Conservation (phyloP, 2,329 filamentous ascomycete species). For the Fusarium marasasianum region DNA sequence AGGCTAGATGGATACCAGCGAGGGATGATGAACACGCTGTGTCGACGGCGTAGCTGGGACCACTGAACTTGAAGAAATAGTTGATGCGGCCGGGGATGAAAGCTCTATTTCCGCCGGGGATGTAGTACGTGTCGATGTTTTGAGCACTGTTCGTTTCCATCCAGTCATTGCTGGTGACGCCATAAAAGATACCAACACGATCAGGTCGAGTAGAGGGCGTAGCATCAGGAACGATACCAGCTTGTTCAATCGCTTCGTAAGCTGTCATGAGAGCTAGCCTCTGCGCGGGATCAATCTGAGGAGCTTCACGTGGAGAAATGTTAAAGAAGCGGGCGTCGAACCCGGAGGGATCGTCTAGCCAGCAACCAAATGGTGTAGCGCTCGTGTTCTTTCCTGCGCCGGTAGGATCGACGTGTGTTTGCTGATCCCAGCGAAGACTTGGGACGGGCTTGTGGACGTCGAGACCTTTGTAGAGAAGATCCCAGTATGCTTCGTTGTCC, state of each 20-base stretch:
- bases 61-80: slow-evolving; percentile 81
- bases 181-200: slow-evolving; percentile 78
- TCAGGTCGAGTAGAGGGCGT: slow-evolving; percentile 67
- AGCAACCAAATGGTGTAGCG: slow-evolving; percentile 47
- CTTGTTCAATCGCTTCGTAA: slow-evolving; percentile 75
- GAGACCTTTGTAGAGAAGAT: slow-evolving; percentile 70
- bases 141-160: slow-evolving; percentile 79
- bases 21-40: slow-evolving; percentile 83
- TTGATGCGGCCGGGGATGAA: slow-evolving; percentile 72
- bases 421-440: slow-evolving; percentile 32
- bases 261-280: slow-evolving; percentile 71
- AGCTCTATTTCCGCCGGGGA: slow-evolving; percentile 55
- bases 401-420: slow-evolving; percentile 58
- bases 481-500: slow-evolving; percentile 69
- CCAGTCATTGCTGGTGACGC: slow-evolving; percentile 81
- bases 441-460: slow-evolving; percentile 68
- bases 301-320: slow-evolving; percentile 62
- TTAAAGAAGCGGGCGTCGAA: slow-evolving; percentile 79
- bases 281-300: slow-evolving; percentile 70
- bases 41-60: slow-evolving; percentile 76
- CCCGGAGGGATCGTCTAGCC: slow-evolving; percentile 71
- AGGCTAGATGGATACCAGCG: slow-evolving; percentile 74
- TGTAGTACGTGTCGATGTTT: slow-evolving; percentile 67
- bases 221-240: slow-evolving; percentile 70
- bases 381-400: slow-evolving; percentile 71